Conservation (phyloP, 129 eudicot species). For the Saussurea involucrata region DNA sequence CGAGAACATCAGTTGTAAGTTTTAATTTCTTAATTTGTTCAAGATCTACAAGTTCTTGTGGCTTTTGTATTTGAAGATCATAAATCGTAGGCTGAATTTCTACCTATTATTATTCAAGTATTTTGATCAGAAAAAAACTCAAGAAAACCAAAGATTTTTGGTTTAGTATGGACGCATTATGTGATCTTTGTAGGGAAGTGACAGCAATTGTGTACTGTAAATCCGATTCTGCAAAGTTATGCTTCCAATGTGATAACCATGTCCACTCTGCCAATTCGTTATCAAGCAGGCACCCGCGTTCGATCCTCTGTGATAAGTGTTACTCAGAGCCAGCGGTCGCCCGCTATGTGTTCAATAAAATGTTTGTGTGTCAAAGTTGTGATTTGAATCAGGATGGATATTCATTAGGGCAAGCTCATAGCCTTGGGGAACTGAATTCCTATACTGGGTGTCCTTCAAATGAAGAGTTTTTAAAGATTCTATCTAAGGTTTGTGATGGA, state of each 20-base stretch:
- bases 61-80: not conserved
- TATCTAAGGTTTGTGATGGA: constrained; percentile 40
- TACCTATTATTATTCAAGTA: not conserved
- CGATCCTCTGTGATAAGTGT: constrained; percentile 56
- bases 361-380: constrained; percentile 46
- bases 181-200: constrained; percentile 52
- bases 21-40: constrained; percentile 9
- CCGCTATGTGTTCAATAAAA: constrained; percentile 39
- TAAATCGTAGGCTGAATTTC: not conserved
- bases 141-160: not conserved
- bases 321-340: constrained; percentile 37
- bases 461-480: constrained; percentile 34
- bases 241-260: constrained; percentile 51
- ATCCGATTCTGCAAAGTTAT: constrained; percentile 56
- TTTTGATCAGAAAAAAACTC: not conserved
- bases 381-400: constrained; percentile 37
- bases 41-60: not conserved
- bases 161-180: constrained; percentile 44
- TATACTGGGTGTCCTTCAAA: constrained; percentile 53
- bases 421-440: constrained; percentile 24
- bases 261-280: constrained; percentile 63
- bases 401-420: constrained; percentile 26
- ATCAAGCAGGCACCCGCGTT: constrained; percentile 46
- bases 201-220: constrained; percentile 58
- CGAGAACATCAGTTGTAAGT: not conserved